Evolutionary conservation across 75 land plant species (phyloP).

Genomic region (Pinus tabuliformis): DNA sequence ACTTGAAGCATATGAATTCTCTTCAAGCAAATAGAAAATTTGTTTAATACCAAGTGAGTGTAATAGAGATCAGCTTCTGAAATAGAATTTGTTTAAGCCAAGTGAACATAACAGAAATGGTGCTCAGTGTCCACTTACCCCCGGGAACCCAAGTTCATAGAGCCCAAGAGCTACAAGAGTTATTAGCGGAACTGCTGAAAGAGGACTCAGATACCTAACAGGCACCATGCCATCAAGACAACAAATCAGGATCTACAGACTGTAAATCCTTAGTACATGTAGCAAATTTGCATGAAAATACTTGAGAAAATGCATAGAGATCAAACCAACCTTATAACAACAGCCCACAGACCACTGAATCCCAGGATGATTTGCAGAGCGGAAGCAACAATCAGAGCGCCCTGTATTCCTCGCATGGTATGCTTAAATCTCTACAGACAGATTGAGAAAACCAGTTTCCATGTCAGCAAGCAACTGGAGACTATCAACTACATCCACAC

Average conservation of each 20-base stretch:
- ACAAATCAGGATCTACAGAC: neutral
- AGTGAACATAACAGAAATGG: neutral
- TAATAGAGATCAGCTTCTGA: neutral
- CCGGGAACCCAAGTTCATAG: slow-evolving; percentile 87
- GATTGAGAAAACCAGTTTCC: neutral
- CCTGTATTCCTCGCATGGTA: slow-evolving; percentile 89
- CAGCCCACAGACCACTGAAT: slow-evolving; percentile 97
- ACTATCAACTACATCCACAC: slow-evolving; percentile 1
- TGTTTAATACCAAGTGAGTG: neutral
- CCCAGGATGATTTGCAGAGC: slow-evolving; percentile 84
- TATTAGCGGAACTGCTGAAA: slow-evolving; percentile 78
- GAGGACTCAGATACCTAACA: slow-evolving; percentile 77
- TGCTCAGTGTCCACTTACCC: slow-evolving; percentile 39
- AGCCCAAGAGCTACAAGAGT: slow-evolving; percentile 88
- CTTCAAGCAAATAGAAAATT: neutral
- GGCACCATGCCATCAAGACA: neutral
- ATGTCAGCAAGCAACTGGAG: neutral
- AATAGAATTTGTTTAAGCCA: neutral
- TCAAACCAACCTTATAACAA: slow-evolving; percentile 62
- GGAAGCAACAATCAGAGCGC: slow-evolving; percentile 87
- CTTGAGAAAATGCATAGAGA: neutral
- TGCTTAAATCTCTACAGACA: slow-evolving; percentile 66
- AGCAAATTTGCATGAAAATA: neutral
- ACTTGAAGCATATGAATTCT: neutral
- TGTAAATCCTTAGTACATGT: neutral